phyloP scores from a whole-genome alignment of 768 basidiomycete species.

The Cytidiella melzeri region DNA sequence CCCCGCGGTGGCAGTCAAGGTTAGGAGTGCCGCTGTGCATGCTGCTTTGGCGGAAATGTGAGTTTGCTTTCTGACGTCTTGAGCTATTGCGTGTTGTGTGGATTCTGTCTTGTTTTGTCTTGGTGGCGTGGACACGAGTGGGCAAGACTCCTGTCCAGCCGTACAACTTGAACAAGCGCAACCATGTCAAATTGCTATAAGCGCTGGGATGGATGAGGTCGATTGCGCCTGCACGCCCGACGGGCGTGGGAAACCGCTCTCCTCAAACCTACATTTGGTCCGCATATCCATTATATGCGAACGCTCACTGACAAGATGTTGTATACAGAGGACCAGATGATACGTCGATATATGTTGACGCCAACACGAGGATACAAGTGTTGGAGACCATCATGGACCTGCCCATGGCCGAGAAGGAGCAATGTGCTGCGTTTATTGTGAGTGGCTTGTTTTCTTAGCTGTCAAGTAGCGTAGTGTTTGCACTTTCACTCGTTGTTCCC shows the following conservation, averaged over 20 bases:
- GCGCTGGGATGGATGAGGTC: neutral
- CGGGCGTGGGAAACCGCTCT: neutral
- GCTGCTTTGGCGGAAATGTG: constrained; percentile 44
- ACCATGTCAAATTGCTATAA: too few species aligned
- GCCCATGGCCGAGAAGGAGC: constrained; percentile 51
- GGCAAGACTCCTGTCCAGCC: too few species aligned
- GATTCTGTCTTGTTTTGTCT: too few species aligned
- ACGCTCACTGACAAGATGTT: constrained; percentile 5
- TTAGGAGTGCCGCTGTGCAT: constrained; percentile 44
- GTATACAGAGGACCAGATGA: constrained; percentile 25
- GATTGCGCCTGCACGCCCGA: too few species aligned
- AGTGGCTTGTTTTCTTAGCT: too few species aligned
- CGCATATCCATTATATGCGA: neutral
- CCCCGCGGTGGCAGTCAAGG: constrained; percentile 50
- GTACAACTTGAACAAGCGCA: too few species aligned
- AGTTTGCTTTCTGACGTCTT: constrained; percentile 13
- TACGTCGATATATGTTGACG: constrained; percentile 38
- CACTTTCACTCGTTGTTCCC: too few species aligned
- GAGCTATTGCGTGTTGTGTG: neutral
- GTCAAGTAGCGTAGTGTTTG: too few species aligned
- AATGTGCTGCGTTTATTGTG: constrained; percentile 69
- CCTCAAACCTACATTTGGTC: neutral
- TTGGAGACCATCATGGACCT: constrained; percentile 73
- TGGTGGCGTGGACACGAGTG: too few species aligned
- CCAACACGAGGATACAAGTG: constrained; percentile 73